These are phyloP conservation scores for Pisolithus microcarpus DNA, from an alignment of 768 basidiomycete genomes.

Conservation along the genomic window DNA sequence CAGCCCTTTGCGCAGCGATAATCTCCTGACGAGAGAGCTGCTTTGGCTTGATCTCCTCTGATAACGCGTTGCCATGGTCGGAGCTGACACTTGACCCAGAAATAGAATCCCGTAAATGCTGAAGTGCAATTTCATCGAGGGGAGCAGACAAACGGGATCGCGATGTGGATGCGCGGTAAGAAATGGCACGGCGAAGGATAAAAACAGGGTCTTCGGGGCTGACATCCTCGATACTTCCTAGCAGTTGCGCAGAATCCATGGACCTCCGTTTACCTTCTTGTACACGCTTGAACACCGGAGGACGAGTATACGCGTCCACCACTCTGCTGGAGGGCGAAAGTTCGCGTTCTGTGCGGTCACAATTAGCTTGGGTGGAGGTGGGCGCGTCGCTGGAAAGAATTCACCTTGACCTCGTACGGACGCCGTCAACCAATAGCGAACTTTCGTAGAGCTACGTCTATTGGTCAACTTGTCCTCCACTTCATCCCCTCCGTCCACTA, in stretches of 20 bases:
- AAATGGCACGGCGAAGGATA: slow-evolving; percentile 74
- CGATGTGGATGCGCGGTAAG: slow-evolving; percentile 66
- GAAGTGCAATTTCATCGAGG: slow-evolving; percentile 77
- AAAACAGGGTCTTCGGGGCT: slow-evolving; percentile 82
- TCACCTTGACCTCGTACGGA: slow-evolving; percentile 57
- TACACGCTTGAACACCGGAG: slow-evolving; percentile 62
- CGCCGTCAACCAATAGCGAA: slow-evolving; percentile 75
- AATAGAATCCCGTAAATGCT: slow-evolving; percentile 59
- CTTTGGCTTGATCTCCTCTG: slow-evolving; percentile 34
- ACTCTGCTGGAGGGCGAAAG: slow-evolving; percentile 76
- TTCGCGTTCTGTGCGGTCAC: slow-evolving; percentile 53
- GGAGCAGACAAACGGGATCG: slow-evolving; percentile 67
- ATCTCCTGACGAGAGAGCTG: slow-evolving; percentile 73
- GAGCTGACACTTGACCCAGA: slow-evolving; percentile 51
- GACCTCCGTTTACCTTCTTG: slow-evolving; percentile 76
- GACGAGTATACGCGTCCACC: slow-evolving; percentile 73
- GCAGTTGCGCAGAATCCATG: slow-evolving; percentile 65
- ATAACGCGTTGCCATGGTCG: slow-evolving; percentile 26
- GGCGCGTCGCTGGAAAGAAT: slow-evolving; percentile 11
- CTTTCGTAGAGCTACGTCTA: slow-evolving; percentile 66
- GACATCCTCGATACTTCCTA: slow-evolving; percentile 70
- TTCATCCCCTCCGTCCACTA: slow-evolving; percentile 97
- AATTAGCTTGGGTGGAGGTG: slow-evolving; percentile 3
- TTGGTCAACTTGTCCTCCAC: slow-evolving; percentile 89
- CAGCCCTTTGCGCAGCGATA: slow-evolving; percentile 88